phyloP scores from a whole-genome alignment of 805 yeast genomes.

The Hanseniaspora valbyensis region DNA sequence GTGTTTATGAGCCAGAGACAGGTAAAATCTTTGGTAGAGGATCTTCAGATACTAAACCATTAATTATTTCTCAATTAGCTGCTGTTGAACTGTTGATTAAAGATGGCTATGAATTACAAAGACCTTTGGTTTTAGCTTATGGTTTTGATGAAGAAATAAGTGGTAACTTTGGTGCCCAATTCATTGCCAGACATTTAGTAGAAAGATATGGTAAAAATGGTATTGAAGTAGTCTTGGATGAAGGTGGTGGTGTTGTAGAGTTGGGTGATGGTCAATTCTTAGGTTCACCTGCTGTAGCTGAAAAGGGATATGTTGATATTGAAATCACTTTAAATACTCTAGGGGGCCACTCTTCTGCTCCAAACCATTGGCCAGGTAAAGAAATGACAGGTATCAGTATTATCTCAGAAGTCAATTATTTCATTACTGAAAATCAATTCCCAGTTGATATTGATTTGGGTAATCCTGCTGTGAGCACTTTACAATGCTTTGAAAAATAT shows the following conservation, averaged over 20 bases:
- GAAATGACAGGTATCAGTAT: constrained; percentile 61
- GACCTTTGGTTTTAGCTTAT: constrained; percentile 49
- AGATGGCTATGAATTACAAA: constrained; percentile 19
- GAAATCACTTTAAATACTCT: constrained; percentile 37
- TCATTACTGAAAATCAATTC: constrained; percentile 47
- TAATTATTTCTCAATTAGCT: constrained; percentile 52
- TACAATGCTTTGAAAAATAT: constrained; percentile 39
- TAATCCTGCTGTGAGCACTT: constrained; percentile 45
- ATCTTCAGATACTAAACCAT: constrained; percentile 57
- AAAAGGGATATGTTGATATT: constrained; percentile 35
- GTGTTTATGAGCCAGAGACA: constrained; percentile 48
- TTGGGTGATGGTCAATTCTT: constrained; percentile 33
- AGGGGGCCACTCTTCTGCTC: constrained; percentile 66
- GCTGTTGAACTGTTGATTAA: constrained; percentile 42
- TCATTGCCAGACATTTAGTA: constrained; percentile 35
- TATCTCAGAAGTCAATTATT: constrained; percentile 41
- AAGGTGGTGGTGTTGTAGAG: constrained; percentile 34
- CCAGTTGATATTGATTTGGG: constrained; percentile 34
- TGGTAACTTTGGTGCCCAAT: constrained; percentile 48
- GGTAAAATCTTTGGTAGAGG: constrained; percentile 63
- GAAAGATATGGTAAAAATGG: constrained; percentile 48
- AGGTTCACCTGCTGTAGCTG: constrained; percentile 39
- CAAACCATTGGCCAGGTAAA: constrained; percentile 36
- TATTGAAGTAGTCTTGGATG: constrained; percentile 53
- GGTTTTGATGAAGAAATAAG: constrained; percentile 67